Evolutionary conservation across 768 basidiomycete species (phyloP).

Genomic region (Rhodotorula babjevae): DNA sequence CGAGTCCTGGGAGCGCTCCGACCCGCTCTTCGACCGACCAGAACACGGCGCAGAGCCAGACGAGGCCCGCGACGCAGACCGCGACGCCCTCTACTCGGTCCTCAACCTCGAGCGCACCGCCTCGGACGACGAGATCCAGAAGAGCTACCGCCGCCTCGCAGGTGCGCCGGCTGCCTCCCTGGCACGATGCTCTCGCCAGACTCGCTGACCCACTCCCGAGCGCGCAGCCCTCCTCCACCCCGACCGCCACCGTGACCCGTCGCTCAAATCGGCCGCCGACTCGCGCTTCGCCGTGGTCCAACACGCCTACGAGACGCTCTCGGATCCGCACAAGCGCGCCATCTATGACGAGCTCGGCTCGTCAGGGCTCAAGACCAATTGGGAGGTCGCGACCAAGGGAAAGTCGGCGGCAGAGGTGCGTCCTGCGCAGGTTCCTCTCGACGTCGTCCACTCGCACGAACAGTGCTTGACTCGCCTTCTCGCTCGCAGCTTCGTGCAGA

Average conservation of each 20-base stretch:
- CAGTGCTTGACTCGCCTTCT: neutral
- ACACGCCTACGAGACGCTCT: conserved; percentile 76
- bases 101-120: conserved; percentile 66
- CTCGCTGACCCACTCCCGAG: neutral
- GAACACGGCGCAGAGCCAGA: neutral
- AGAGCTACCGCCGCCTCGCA: conserved; percentile 66
- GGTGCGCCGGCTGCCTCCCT: conserved; percentile 27
- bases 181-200: neutral
- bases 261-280: conserved; percentile 58
- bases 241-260: conserved; percentile 67
- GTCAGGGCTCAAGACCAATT: conserved; percentile 48
- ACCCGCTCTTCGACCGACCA: conserved; percentile 19
- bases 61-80: neutral
- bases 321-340: conserved; percentile 56
- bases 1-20: conserved; percentile 17
- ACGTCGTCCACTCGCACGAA: too few relatives aligned
- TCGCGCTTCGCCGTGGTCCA: conserved; percentile 69
- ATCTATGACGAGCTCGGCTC: conserved; percentile 71
- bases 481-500: conserved; percentile 36
- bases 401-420: conserved; percentile 47
- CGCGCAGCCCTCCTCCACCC: conserved; percentile 66
- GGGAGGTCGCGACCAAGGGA: conserved; percentile 47
- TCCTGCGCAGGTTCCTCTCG: neutral
- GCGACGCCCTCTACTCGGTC: conserved; percentile 44
- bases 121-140: conserved; percentile 65